phyloP scores from a whole-genome alignment of 495 filamentous ascomycete species.

The Podospora comata region DNA sequence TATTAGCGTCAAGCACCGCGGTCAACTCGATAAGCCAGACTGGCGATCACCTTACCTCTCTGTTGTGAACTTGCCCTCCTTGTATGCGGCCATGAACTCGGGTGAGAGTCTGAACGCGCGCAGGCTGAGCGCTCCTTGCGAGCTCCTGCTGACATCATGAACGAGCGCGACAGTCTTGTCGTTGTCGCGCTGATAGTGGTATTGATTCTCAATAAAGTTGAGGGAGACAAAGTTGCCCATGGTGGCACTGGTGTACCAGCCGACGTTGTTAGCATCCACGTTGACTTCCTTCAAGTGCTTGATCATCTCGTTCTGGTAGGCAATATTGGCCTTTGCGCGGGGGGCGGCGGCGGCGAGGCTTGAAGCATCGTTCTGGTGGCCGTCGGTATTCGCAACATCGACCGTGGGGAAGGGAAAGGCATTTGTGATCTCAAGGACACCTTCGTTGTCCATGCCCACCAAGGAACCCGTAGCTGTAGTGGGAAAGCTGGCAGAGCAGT shows the following conservation, averaged over 20 bases:
- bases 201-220: conserved; percentile 97
- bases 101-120: conserved; percentile 86
- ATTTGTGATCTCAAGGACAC: conserved; percentile 87
- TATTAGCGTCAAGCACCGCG: not conserved
- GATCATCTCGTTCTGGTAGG: conserved; percentile 97
- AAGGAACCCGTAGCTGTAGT: conserved; percentile 85
- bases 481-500: conserved; percentile 82
- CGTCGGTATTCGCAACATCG: conserved; percentile 66
- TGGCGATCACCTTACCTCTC: conserved; percentile 64
- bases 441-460: conserved; percentile 87
- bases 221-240: conserved; percentile 97
- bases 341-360: conserved; percentile 84
- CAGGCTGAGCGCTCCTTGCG: conserved; percentile 84
- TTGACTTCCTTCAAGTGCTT: conserved; percentile 94
- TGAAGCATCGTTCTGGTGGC: conserved; percentile 75
- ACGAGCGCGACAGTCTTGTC: conserved; percentile 91
- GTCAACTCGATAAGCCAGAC: not conserved
- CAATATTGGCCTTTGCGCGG: conserved; percentile 80
- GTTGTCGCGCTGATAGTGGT: conserved; percentile 93
- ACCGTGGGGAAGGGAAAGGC: conserved; percentile 88
- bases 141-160: conserved; percentile 90
- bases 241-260: conserved; percentile 98
- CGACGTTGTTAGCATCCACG: conserved; percentile 95
- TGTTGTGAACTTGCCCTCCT: conserved; percentile 94
- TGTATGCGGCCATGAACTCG: conserved; percentile 86